Base-by-base conservation (phyloP, 2,329 filamentous ascomycete genomes). In the Penicillium verrucosum region DNA sequence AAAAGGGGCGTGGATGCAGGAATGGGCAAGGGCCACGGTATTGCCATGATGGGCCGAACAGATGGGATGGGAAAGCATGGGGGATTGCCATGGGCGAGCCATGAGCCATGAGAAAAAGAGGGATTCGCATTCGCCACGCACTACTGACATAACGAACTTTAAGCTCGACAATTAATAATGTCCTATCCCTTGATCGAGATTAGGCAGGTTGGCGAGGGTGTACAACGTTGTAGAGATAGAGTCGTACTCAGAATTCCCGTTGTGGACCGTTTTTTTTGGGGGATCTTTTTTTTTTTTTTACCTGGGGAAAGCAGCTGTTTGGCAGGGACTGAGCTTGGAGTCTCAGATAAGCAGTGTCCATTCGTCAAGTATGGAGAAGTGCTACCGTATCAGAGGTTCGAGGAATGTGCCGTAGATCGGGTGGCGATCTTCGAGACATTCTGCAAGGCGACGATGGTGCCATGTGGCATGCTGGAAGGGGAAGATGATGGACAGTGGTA, bases 401-500 rank as follows among this genome's bases (percentile, higher is more conserved):
- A 41, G 51, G 57, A 57, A 64, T 64, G 63, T 53, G 44, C 56
- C 53, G 64, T 61, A 56, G 61, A 62, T 62, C 55, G 44, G 49
- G 56, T 53, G 51, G 54, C 58, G 55, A 56, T 52, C 48, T 50
- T 41, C 34, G 45, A 65, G 48, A 63, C 62, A 65, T 65, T 63
- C 63, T 65, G 63, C 60, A 65, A 65, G 62, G 63, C 60, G 56
- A 65, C 58, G 47, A 56, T 51, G 42, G 59, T 41, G 60, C 64
- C 64, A 66, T 66, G 64, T 66, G 64, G 64, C 58, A 46, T 42
- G 12, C 45, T 44, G n/a, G 21, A 42, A n/a, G 34, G 51, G 56
- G 44, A 46, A 36, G 43, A 57, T 56, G 60, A 56, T 63, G 30
- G 30, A 47, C 57, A 43, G 55, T 47, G 23, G 51, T 55, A 48